Percentiles rank a stretch among this genome's conserved stretches.
phyloP scores from a whole-genome alignment of 2,329 filamentous ascomycete genomes.

The Xylariaceae sp. region DNA sequence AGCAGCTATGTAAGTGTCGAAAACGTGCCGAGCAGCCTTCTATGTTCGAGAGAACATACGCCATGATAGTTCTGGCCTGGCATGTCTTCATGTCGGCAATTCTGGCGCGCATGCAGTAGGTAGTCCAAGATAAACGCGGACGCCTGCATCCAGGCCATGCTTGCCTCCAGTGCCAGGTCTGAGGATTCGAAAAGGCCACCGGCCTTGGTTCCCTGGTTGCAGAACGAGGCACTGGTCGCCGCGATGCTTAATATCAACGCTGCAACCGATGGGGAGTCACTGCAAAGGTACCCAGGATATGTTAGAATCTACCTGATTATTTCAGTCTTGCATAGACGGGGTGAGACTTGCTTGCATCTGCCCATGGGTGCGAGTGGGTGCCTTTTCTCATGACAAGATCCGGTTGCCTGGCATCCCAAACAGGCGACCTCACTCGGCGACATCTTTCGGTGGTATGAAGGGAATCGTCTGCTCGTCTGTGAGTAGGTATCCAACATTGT shows the following conservation, averaged over 20 bases:
- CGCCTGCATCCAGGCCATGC: constrained; percentile 24
- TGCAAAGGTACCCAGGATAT: too few species aligned
- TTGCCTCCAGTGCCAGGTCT: constrained; percentile 19
- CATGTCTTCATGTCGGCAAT: constrained; percentile 33
- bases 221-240: constrained; percentile 31
- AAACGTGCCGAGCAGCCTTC: constrained; percentile 35
- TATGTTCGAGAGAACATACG: constrained; percentile 36
- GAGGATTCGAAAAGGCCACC: constrained; percentile 18
- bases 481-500: too few species aligned
- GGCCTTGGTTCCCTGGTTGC: constrained; percentile 5
- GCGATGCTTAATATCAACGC: constrained; percentile 29
- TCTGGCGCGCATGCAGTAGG: constrained; percentile 23
- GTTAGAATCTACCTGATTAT: too few species aligned
- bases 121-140: constrained; percentile 35
- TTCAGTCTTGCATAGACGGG: too few species aligned
- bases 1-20: constrained; percentile 29
- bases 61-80: constrained; percentile 36
- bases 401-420: too few species aligned
- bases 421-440: too few species aligned
- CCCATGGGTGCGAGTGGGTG: too few species aligned
- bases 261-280: constrained; percentile 17
- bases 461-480: too few species aligned
- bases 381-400: too few species aligned
- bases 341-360: too few species aligned
- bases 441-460: too few species aligned